A percentile compares a stretch with the other conserved stretches of the same genome.
These are phyloP conservation scores for Phyllosticta citriasiana DNA, from an alignment of 2,329 filamentous ascomycete species.

Conservation along the genomic window DNA sequence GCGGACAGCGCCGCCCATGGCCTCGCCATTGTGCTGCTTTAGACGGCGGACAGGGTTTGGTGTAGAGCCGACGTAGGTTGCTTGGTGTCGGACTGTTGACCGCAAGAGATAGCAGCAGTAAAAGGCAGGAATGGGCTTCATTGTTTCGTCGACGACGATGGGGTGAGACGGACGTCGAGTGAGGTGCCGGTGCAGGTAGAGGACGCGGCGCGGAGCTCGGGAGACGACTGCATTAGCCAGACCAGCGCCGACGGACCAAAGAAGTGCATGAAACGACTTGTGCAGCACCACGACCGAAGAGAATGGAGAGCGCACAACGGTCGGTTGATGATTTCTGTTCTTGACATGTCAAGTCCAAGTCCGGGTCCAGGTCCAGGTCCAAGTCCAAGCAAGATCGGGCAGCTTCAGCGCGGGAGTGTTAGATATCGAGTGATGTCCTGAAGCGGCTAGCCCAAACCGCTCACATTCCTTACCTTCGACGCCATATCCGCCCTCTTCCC, in stretches of 20 bases:
- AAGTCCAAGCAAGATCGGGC: background rate
- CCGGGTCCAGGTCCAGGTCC: no score
- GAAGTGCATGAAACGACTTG: slow-evolving; percentile 3
- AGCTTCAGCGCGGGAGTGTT: slow-evolving; percentile 5
- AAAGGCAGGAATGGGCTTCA: slow-evolving; percentile 67
- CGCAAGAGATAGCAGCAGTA: slow-evolving; percentile 91
- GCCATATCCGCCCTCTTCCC: background rate
- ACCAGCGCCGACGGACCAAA: background rate
- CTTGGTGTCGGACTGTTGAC: slow-evolving; percentile 58
- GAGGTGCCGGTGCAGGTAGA: slow-evolving; percentile 1
- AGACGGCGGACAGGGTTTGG: slow-evolving; percentile 77
- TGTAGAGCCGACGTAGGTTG: slow-evolving; percentile 82
- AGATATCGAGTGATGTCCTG: slow-evolving; percentile 8
- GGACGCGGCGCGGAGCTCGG: background rate
- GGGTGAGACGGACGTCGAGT: background rate
- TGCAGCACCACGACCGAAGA: slow-evolving; percentile 3
- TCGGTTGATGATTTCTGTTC: background rate
- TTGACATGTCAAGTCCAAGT: background rate
- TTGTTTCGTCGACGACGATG: slow-evolving; percentile 13
- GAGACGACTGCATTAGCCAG: background rate
- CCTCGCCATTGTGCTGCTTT: slow-evolving; percentile 81
- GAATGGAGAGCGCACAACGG: background rate
- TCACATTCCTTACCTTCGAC: slow-evolving; percentile 10
- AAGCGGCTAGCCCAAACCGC: slow-evolving; percentile 9
- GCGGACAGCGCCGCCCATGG: slow-evolving; percentile 68